phyloP scores from a whole-genome alignment of 768 basidiomycete genomes.

The Leccinum longicurvipes region DNA sequence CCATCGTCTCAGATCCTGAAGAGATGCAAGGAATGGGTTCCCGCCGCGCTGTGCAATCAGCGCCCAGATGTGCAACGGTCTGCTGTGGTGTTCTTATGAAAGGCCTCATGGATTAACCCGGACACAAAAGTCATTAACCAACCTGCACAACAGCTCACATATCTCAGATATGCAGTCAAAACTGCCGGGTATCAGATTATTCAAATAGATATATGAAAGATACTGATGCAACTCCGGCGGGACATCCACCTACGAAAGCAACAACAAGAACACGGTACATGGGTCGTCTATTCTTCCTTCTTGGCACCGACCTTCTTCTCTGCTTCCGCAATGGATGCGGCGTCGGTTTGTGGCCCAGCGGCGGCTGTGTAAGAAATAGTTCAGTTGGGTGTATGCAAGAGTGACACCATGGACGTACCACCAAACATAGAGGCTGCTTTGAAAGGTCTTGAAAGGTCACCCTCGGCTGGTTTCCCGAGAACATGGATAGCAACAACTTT shows the following conservation, averaged over 20 bases:
- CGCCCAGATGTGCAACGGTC: background rate
- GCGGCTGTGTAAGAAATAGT: conserved; percentile 34
- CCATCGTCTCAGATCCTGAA: background rate
- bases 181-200: conserved; percentile 1
- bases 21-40: background rate
- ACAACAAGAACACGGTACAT: conserved; percentile 9
- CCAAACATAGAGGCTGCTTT: conserved; percentile 75
- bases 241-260: conserved; percentile 22
- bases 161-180: background rate
- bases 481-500: conserved; percentile 82
- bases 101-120: background rate
- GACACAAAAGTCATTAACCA: background rate
- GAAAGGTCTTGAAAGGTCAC: conserved; percentile 89
- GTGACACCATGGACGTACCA: conserved; percentile 36
- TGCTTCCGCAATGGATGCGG: conserved; percentile 81
- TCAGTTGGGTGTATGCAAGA: background rate
- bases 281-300: conserved; percentile 62
- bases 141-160: background rate
- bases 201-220: conserved; percentile 12
- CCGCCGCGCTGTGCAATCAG: background rate
- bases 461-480: conserved; percentile 73
- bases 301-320: conserved; percentile 80
- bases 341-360: conserved; percentile 78
- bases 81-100: background rate
- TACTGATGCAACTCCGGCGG: conserved; percentile 1